Conservation (phyloP, 2,329 filamentous ascomycete genomes). For the Metarhizium brunneum region DNA sequence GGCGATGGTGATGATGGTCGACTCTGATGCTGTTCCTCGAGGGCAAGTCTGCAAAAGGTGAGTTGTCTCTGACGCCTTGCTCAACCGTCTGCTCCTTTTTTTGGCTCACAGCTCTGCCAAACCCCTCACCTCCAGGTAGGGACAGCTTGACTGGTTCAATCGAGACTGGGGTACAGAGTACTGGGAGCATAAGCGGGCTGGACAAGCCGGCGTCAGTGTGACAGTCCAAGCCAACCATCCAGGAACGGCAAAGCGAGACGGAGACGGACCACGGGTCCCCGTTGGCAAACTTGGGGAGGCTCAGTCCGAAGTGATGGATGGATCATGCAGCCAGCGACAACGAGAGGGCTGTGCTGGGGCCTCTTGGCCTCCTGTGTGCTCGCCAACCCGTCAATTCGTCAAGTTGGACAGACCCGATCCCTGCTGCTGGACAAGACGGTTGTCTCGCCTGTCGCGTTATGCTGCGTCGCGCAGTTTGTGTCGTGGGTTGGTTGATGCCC, state of each 20-base stretch:
- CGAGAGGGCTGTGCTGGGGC: neutral
- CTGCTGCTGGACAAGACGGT: neutral
- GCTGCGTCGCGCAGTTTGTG: neutral
- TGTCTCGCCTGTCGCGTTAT: neutral
- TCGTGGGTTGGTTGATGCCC: neutral
- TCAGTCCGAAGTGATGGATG: neutral
- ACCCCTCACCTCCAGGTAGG: slow-evolving; percentile 5
- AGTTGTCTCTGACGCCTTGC: slow-evolving; percentile 6
- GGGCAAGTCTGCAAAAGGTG: slow-evolving; percentile 7
- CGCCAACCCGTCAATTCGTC: neutral
- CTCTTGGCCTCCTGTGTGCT: too few relatives aligned
- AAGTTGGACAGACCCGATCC: neutral
- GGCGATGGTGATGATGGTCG: neutral
- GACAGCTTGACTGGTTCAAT: neutral
- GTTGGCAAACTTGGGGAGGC: too few relatives aligned
- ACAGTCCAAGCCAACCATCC: neutral
- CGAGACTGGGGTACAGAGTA: neutral
- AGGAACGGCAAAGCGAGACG: neutral
- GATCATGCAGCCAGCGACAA: neutral
- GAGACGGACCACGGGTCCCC: neutral
- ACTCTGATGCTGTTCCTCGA: slow-evolving; percentile 5
- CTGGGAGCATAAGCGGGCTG: neutral
- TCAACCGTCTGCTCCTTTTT: slow-evolving; percentile 2
- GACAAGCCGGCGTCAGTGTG: neutral
- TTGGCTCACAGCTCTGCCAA: slow-evolving; percentile 3